Conservation (phyloP, 148 eudicot genomes). For the Rhododendron ferrugineum region DNA sequence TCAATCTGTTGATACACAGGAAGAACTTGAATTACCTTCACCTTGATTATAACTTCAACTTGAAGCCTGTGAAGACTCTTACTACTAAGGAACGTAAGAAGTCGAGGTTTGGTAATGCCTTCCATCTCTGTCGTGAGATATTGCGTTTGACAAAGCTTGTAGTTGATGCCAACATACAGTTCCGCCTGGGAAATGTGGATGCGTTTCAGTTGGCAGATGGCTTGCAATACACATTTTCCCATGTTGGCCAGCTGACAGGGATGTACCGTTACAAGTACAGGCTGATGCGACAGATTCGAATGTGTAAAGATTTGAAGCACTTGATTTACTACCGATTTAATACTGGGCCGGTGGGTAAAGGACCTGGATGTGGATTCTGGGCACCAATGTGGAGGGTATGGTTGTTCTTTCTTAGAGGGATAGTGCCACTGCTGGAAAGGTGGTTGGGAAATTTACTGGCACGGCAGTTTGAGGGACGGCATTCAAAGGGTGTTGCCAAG, state of each 20-base stretch:
- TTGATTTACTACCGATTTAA: constrained; percentile 94
- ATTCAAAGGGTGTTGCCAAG: constrained; percentile 98
- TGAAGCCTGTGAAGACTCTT: constrained; percentile 97
- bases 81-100: constrained; percentile 98
- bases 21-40: constrained; percentile 95
- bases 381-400: constrained; percentile 99
- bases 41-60: constrained; percentile 94
- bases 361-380: constrained; percentile 99
- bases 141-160: constrained; percentile 97
- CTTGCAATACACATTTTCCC: constrained; percentile 93
- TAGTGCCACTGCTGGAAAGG: constrained; percentile 92
- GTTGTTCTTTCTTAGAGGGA: constrained; percentile 99
- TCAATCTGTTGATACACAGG: constrained; percentile 91
- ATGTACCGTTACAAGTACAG: constrained; percentile 98
- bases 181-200: constrained; percentile 98
- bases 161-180: constrained; percentile 97
- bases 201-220: constrained; percentile 99
- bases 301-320: constrained; percentile 99
- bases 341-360: constrained; percentile 99
- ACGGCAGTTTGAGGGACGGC: constrained; percentile 97
- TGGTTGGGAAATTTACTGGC: constrained; percentile 98
- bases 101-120: constrained; percentile 97
- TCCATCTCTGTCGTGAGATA: constrained; percentile 98
- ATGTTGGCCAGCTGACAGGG: constrained; percentile 97
- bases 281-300: constrained; percentile 96